Evolutionary conservation across 164 flowering plant genomes (phyloP).

Genomic region (Magnolia officinalis): DNA sequence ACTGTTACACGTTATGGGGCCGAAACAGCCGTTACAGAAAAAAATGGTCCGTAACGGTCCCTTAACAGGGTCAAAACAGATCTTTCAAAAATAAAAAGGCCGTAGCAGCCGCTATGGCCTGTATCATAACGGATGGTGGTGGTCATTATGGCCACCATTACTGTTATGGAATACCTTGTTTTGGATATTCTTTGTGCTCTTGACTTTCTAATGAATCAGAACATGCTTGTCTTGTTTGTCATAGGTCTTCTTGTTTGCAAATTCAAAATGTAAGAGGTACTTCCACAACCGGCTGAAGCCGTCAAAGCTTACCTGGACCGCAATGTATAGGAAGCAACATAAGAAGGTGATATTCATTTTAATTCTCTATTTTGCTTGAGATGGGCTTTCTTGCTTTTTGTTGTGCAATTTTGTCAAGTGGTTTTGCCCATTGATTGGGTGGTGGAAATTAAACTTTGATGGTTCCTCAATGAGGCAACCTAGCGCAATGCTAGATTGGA

Average conservation of each 20-base stretch:
- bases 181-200: not conserved
- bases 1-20: too few species aligned
- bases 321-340: conserved; percentile 61
- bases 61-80: too few species aligned
- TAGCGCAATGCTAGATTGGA: too few species aligned
- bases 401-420: not conserved
- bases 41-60: too few species aligned
- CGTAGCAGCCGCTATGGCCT: too few species aligned
- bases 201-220: not conserved
- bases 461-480: too few species aligned
- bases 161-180: not conserved
- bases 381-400: too few species aligned
- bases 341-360: conserved; percentile 36
- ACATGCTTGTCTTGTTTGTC: not conserved
- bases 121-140: too few species aligned
- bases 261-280: conserved; percentile 84
- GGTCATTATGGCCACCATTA: too few species aligned
- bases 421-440: not conserved
- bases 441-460: too few species aligned
- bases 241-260: conserved; percentile 54
- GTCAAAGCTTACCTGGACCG: conserved; percentile 74
- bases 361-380: not conserved
- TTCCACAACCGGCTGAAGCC: conserved; percentile 84
- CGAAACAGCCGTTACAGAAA: too few species aligned
- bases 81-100: too few species aligned